phyloP scores from a whole-genome alignment of 1,139 yeast species.

The Candida frijolesensis region DNA sequence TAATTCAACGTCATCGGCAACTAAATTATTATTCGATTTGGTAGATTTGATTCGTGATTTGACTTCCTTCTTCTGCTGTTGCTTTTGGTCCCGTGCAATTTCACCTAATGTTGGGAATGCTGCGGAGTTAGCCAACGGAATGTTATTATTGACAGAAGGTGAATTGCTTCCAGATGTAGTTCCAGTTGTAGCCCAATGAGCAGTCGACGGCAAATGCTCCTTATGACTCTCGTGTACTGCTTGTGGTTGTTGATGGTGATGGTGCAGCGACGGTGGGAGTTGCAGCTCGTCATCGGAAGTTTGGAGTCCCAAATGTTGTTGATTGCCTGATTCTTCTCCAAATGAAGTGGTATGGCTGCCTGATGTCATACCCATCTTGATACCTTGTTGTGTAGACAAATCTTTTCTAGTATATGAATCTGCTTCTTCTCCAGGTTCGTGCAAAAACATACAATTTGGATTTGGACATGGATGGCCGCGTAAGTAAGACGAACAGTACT shows the following conservation, averaged over 20 bases:
- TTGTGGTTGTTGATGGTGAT: constrained; percentile 5
- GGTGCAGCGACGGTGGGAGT: constrained; percentile 10
- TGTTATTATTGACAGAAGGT: constrained; percentile 38
- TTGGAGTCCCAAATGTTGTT: constrained; percentile 6
- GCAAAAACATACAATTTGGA: constrained; percentile 98
- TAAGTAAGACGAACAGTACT: constrained; percentile 92
- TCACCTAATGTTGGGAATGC: constrained; percentile 79
- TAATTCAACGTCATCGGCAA: constrained; percentile 43
- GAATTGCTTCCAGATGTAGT: constrained; percentile 28
- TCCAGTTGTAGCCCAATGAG: constrained; percentile 53
- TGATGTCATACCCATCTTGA: constrained; percentile 53
- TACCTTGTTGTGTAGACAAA: constrained; percentile 77
- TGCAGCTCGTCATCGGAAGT: constrained; percentile 20
- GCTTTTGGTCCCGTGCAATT: constrained; percentile 49
- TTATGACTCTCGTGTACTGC: constrained; percentile 10
- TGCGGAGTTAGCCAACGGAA: constrained; percentile 51
- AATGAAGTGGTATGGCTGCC: constrained; percentile 15
- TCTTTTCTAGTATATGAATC: constrained; percentile 95
- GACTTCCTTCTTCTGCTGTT: constrained; percentile 31
- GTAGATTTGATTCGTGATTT: constrained; percentile 28
- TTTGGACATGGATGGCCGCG: constrained; percentile 97
- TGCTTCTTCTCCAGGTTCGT: constrained; percentile 99
- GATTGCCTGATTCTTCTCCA: constrained; percentile 11
- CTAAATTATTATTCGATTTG: constrained; percentile 25
- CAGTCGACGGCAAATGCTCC: constrained; percentile 54